These are phyloP conservation scores for Nemania abortiva DNA, from an alignment of 2,329 filamentous ascomycete species.

Conservation along the genomic window DNA sequence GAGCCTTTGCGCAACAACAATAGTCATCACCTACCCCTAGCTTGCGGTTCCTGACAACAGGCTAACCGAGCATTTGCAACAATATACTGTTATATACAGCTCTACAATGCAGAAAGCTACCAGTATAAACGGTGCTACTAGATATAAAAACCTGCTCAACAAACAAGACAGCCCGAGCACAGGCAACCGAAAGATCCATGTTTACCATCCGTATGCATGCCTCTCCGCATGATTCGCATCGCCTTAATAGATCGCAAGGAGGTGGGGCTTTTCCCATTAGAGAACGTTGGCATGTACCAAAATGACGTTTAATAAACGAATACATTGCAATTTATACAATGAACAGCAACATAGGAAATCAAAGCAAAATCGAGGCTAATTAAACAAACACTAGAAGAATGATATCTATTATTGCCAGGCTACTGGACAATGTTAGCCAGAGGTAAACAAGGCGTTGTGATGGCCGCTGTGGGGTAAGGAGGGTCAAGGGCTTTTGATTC, in stretches of 20 bases:
- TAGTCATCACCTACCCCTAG: too few species aligned
- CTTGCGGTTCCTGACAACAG: too few species aligned
- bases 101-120: too few species aligned
- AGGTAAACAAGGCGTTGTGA: neutral
- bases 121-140: too few species aligned
- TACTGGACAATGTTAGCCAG: neutral
- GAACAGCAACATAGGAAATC: neutral
- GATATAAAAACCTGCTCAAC: too few species aligned
- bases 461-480: too few species aligned
- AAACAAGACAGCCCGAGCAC: too few species aligned
- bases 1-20: too few species aligned
- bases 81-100: too few species aligned
- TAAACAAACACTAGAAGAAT: slow-evolving; percentile 15
- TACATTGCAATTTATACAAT: slow-evolving; percentile 6
- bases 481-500: too few species aligned
- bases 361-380: neutral
- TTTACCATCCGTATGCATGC: too few species aligned
- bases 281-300: slow-evolving; percentile 31
- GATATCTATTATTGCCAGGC: neutral
- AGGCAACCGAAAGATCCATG: too few species aligned
- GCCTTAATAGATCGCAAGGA: neutral
- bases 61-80: neutral
- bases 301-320: slow-evolving; percentile 24
- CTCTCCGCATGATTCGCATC: neutral
- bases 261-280: neutral